These are phyloP conservation scores for Phytophthora multivora DNA, from an alignment of 352 stramenopile genomes.

Conservation along the genomic window DNA sequence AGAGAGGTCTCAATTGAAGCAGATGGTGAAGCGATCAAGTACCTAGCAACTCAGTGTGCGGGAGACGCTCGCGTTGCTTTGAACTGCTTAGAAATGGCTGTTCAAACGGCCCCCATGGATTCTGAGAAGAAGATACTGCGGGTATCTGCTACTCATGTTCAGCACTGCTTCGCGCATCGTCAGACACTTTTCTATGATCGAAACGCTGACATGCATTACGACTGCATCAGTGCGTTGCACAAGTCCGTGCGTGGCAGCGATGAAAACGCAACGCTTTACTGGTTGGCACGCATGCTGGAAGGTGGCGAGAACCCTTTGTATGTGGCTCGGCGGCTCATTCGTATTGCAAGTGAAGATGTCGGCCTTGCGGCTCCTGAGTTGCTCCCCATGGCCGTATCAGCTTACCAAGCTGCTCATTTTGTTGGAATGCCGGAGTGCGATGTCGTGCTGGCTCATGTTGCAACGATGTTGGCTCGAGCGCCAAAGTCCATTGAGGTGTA, in stretches of 20 bases:
- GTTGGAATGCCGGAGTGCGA: constrained; percentile 89
- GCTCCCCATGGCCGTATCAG: constrained; percentile 66
- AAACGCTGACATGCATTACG: constrained; percentile 88
- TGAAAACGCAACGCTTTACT: constrained; percentile 83
- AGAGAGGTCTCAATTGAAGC: constrained; percentile 38
- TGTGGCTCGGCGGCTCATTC: constrained; percentile 79
- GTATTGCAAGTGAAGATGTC: constrained; percentile 87
- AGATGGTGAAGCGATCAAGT: constrained; percentile 62
- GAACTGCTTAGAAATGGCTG: constrained; percentile 83
- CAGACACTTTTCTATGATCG: constrained; percentile 86
- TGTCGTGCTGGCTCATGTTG: constrained; percentile 79
- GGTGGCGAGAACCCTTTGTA: constrained; percentile 86
- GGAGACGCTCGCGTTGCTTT: constrained; percentile 82
- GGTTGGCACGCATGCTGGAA: constrained; percentile 87
- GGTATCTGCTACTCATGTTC: constrained; percentile 66
- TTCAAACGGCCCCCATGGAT: constrained; percentile 51
- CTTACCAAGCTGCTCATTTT: constrained; percentile 78
- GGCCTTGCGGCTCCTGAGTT: constrained; percentile 73
- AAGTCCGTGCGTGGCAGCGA: constrained; percentile 87
- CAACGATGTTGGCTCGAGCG: constrained; percentile 77
- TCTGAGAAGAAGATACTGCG: constrained; percentile 30
- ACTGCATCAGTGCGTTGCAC: constrained; percentile 85
- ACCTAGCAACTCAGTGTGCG: constrained; percentile 73
- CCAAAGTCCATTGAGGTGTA: constrained; percentile 88
- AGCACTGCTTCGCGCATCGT: constrained; percentile 71